These are phyloP conservation scores for Fusarium tjaetaba DNA, from an alignment of 2,329 filamentous ascomycete genomes.

Conservation along the genomic window DNA sequence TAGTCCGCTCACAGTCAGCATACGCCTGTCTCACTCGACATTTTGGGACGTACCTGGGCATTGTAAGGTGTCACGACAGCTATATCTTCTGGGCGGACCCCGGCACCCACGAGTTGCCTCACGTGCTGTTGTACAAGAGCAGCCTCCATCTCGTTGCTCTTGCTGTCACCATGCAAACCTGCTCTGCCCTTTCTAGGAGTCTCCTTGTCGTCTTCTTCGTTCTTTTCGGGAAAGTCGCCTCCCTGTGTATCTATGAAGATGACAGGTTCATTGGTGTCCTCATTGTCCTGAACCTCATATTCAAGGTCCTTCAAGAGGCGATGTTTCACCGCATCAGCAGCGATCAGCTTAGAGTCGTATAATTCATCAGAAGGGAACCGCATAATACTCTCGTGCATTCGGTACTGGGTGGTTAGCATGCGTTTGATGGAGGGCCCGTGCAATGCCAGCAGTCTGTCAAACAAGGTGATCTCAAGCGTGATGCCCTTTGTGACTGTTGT, in stretches of 20 bases:
- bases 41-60: constrained; percentile 70
- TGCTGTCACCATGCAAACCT: constrained; percentile 69
- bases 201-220: constrained; percentile 74
- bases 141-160: constrained; percentile 93
- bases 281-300: constrained; percentile 80
- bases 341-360: constrained; percentile 83
- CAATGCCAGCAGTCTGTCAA: constrained; percentile 84
- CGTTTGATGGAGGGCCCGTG: constrained; percentile 87
- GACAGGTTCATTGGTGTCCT: constrained; percentile 87
- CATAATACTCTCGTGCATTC: constrained; percentile 98
- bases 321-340: constrained; percentile 79
- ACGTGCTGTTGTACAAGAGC: constrained; percentile 83
- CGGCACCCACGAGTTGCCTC: constrained; percentile 76
- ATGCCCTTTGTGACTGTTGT: constrained; percentile 59
- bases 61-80: constrained; percentile 97
- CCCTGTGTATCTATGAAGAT: constrained; percentile 98
- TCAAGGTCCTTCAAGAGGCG: constrained; percentile 81
- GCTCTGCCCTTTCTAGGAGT: constrained; percentile 56
- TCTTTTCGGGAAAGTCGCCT: constrained; percentile 86
- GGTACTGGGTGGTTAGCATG: constrained; percentile 97
- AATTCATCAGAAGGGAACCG: constrained; percentile 88
- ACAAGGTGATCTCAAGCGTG: constrained; percentile 87
- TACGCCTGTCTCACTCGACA: constrained; percentile 3
- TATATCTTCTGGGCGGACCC: constrained; percentile 84
- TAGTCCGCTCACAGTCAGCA: constrained; percentile 36